Evolutionary conservation across 441 rosid genomes (phyloP).

Genomic region (Populus hybrid): DNA sequence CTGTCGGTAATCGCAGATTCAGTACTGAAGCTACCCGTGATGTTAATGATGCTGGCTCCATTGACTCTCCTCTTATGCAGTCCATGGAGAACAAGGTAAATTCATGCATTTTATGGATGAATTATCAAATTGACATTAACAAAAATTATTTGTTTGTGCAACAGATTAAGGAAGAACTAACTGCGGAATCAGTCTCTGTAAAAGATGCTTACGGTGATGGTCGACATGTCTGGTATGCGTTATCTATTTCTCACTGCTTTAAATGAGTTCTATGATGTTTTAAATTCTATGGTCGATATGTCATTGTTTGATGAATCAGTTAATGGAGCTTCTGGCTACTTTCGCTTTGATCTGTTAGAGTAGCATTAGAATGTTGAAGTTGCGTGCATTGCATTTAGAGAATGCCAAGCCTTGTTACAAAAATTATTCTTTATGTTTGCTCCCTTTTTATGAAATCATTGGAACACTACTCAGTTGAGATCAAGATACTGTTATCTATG

Average conservation of each 20-base stretch:
- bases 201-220: conserved; percentile 94
- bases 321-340: background rate
- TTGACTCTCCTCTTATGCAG: conserved; percentile 76
- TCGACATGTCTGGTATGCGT: conserved; percentile 74
- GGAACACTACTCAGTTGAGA: no score
- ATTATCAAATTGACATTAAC: no score
- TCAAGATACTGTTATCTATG: no score
- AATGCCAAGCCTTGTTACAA: no score
- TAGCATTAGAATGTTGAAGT: background rate
- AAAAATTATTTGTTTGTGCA: conserved; percentile 3
- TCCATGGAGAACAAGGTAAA: conserved; percentile 79
- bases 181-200: conserved; percentile 78
- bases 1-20: conserved; percentile 31
- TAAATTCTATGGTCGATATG: no score
- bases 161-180: conserved; percentile 77
- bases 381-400: background rate
- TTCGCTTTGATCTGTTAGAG: background rate
- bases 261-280: no score
- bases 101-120: background rate
- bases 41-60: conserved; percentile 75
- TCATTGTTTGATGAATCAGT: no score
- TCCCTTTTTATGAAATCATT: no score
- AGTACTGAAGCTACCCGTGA: conserved; percentile 45
- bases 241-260: no score
- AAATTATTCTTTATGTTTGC: no score